phyloP scores from a whole-genome alignment of 208 protist genomes.

The Trypanosoma rangeli region DNA sequence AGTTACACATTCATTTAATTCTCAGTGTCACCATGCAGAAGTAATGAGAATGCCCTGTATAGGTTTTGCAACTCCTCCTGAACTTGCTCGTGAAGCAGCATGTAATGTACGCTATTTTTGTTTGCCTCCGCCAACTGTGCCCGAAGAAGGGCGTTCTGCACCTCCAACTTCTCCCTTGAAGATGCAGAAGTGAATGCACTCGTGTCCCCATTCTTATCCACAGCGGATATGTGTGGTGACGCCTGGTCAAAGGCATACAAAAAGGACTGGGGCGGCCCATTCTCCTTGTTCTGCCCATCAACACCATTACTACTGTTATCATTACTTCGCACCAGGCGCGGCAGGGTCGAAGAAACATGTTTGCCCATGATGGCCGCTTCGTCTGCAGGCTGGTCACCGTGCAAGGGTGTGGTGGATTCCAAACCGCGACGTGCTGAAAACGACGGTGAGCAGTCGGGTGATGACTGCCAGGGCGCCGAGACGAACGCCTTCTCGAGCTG shows the following conservation, averaged over 20 bases:
- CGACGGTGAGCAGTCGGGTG: neutral
- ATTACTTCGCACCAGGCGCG: neutral
- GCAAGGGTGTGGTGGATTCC: neutral
- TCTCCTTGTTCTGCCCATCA: neutral
- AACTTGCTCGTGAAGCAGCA: slow-evolving; percentile 1
- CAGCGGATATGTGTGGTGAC: neutral
- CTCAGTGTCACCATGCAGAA: neutral
- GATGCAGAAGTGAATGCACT: neutral
- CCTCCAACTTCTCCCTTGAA: neutral
- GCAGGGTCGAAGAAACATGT: neutral
- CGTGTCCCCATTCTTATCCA: neutral
- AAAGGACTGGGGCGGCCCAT: neutral
- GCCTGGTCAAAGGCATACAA: neutral
- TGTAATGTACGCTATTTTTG: slow-evolving; percentile 1
- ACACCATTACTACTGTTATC: neutral
- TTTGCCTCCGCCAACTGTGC: slow-evolving; percentile 14
- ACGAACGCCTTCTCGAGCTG: too few relatives aligned
- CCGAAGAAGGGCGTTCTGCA: slow-evolving; percentile 10
- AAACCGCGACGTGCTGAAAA: neutral
- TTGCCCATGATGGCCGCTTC: neutral
- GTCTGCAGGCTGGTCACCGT: neutral
- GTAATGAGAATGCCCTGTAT: neutral
- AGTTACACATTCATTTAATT: neutral
- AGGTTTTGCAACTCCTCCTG: slow-evolving; percentile 11
- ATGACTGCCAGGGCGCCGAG: neutral